phyloP scores from a whole-genome alignment of 176 grass and related monocot species.

The Hsuehochloa calcarea region DNA sequence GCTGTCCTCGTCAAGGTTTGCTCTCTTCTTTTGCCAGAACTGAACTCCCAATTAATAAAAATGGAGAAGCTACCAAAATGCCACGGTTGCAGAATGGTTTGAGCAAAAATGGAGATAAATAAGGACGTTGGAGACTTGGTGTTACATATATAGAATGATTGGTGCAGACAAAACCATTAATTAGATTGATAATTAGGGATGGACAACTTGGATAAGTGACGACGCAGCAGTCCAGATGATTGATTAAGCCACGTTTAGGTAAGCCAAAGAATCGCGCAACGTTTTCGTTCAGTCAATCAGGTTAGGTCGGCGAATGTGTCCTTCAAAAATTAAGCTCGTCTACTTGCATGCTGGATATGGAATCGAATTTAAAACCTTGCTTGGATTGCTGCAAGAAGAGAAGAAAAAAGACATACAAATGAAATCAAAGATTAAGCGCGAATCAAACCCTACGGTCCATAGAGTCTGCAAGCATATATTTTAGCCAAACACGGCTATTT shows the following conservation, averaged over 20 bases:
- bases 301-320: background rate
- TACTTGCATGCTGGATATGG: background rate
- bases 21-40: background rate
- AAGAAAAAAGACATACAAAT: background rate
- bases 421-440: background rate
- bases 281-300: background rate
- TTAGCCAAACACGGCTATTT: too few species aligned
- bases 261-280: background rate
- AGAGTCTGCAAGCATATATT: background rate
- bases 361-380: background rate
- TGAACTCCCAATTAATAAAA: too few species aligned
- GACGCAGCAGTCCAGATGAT: background rate
- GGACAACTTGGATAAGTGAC: background rate
- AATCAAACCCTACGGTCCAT: too few species aligned
- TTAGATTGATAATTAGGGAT: background rate
- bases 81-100: background rate
- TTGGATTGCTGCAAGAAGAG: background rate
- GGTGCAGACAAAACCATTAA: background rate
- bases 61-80: background rate
- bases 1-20: background rate
- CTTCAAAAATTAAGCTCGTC: background rate
- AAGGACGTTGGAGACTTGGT: background rate
- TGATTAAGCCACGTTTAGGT: background rate
- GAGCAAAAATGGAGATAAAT: background rate
- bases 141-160: background rate